Evolutionary conservation across 192 early-diverging fungal species (phyloP).

Genomic region (Chytriomyces sp.): DNA sequence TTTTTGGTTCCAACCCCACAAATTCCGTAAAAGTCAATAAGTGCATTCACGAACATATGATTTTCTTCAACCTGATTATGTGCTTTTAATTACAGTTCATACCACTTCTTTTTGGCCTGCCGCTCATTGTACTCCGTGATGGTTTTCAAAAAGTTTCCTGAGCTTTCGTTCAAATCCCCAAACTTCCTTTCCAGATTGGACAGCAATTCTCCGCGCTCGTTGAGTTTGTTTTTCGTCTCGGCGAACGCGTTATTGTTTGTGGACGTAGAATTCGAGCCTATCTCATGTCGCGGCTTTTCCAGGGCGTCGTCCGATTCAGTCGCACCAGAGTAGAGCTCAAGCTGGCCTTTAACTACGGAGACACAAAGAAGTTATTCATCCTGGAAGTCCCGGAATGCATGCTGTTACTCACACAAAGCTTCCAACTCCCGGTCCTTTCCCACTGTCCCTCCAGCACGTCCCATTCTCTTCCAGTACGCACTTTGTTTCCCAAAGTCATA

Average conservation of each 20-base stretch:
- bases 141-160: constrained; percentile 57
- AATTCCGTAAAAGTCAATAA: no score
- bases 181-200: constrained; percentile 60
- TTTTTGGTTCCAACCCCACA: no score
- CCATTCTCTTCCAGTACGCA: constrained; percentile 12
- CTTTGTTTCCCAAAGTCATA: constrained; percentile 28
- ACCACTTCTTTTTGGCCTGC: constrained; percentile 72
- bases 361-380: neutral
- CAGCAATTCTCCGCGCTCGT: constrained; percentile 70
- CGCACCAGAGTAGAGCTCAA: neutral
- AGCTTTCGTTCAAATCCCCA: constrained; percentile 54
- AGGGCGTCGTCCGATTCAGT: neutral
- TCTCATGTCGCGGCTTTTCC: neutral
- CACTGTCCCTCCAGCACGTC: neutral
- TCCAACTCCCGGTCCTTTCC: constrained; percentile 20
- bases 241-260: neutral
- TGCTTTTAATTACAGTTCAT: constrained; percentile 45
- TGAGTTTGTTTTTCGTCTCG: constrained; percentile 44
- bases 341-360: neutral
- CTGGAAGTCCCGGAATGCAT: no score
- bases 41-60: no score
- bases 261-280: neutral
- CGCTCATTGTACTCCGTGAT: constrained; percentile 62
- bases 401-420: constrained; percentile 29
- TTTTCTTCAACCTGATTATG: no score